These are phyloP conservation scores for Scortechinia acanthostroma DNA, from an alignment of 2,329 filamentous ascomycete species.

Conservation along the genomic window DNA sequence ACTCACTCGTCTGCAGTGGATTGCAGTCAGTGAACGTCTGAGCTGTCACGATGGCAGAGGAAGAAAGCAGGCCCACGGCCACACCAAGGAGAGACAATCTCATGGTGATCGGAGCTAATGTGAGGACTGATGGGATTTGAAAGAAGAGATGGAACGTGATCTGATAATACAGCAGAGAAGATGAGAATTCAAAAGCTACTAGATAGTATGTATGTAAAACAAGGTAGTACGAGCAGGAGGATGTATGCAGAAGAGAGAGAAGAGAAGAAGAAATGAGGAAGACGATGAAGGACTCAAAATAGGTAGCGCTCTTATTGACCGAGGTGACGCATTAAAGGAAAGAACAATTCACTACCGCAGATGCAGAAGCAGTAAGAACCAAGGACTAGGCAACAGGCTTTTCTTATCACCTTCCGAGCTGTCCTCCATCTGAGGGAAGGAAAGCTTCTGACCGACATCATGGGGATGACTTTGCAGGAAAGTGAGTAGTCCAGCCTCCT, in stretches of 20 bases:
- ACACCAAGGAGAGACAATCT: not conserved
- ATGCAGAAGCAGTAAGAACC: no score
- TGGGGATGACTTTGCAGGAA: no score
- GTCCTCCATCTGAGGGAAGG: no score
- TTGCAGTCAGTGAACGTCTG: slow-evolving; percentile 1
- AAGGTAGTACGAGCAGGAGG: not conserved
- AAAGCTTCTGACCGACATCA: no score
- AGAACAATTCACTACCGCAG: no score
- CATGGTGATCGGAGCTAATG: not conserved
- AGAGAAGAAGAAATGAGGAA: not conserved
- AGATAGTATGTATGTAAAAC: no score
- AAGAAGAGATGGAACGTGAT: not conserved
- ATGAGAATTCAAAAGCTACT: not conserved
- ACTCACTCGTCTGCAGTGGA: not conserved
- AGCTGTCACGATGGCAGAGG: not conserved
- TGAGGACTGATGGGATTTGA: not conserved
- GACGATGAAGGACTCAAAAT: not conserved
- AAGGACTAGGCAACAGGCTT: no score
- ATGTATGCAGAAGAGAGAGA: not conserved
- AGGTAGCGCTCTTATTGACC: not conserved
- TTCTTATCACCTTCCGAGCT: no score
- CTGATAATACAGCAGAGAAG: not conserved
- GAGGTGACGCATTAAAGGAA: no score
- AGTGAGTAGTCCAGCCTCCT: no score
- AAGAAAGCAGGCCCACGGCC: not conserved